Conservation (phyloP, 345 rosid species). For the Brassica rapa region DNA sequence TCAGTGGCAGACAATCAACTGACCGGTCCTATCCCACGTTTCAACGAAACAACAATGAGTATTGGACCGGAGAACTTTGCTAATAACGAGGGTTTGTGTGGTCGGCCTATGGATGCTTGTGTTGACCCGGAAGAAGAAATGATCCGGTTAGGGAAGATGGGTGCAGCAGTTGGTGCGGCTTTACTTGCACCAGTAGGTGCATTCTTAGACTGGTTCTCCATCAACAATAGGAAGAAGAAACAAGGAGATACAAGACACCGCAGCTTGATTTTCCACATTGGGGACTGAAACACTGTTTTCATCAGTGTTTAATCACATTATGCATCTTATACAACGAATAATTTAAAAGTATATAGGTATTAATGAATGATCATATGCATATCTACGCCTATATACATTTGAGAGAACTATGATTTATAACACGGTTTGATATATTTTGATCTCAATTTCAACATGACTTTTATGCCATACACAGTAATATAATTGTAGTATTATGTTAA, state of each 20-base stretch:
- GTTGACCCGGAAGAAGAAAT: not conserved
- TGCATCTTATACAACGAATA: no score
- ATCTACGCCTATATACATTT: not conserved
- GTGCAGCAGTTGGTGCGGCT: conserved; percentile 56
- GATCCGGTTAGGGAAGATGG: conserved; percentile 45
- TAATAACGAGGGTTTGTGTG: conserved; percentile 67
- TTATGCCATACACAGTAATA: not conserved
- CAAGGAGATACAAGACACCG: not conserved
- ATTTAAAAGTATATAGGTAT: no score
- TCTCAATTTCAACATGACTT: not conserved
- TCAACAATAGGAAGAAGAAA: not conserved
- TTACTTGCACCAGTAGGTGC: conserved; percentile 32
- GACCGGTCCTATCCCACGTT: conserved; percentile 53
- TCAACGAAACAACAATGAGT: not conserved
- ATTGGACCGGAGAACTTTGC: conserved; percentile 38
- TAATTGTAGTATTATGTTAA: not conserved
- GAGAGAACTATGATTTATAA: not conserved
- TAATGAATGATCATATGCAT: not conserved
- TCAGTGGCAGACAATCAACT: conserved; percentile 61
- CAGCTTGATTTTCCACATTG: not conserved
- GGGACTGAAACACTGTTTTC: not conserved
- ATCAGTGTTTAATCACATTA: not conserved
- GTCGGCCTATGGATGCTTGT: conserved; percentile 51
- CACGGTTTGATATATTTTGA: not conserved
- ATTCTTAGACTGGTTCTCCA: conserved; percentile 10